Evolutionary conservation across 805 yeast species (phyloP).

Genomic region (Nakazawaea peltata): DNA sequence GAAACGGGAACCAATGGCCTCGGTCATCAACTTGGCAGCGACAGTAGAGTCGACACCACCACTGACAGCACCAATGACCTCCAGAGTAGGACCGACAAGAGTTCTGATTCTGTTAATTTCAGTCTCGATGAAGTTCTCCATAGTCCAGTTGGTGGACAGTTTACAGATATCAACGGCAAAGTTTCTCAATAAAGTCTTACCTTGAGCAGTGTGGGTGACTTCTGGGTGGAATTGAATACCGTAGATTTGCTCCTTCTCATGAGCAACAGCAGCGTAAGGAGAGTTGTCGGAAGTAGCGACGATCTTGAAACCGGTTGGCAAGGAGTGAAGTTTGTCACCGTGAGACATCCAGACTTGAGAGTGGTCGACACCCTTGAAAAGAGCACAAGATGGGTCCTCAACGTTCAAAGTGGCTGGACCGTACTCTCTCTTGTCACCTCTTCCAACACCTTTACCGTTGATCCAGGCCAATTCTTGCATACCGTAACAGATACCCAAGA

Average conservation of each 20-base stretch:
- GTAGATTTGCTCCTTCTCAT: conserved; percentile 63
- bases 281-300: conserved; percentile 93
- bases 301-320: conserved; percentile 82
- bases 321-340: conserved; percentile 88
- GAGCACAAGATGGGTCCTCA: conserved; percentile 53
- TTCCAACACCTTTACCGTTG: conserved; percentile 86
- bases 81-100: conserved; percentile 94
- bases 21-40: conserved; percentile 96
- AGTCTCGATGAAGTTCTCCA: conserved; percentile 96
- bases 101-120: conserved; percentile 89
- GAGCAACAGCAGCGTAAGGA: conserved; percentile 89
- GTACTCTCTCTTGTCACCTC: conserved; percentile 96
- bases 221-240: conserved; percentile 99
- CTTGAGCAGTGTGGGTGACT: conserved; percentile 92
- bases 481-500: conserved; percentile 97
- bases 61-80: conserved; percentile 98
- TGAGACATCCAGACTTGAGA: conserved; percentile 99
- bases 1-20: conserved; percentile 97
- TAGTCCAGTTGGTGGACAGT: conserved; percentile 88
- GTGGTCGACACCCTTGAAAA: conserved; percentile 86
- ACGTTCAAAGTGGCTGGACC: conserved; percentile 91
- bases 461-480: conserved; percentile 99
- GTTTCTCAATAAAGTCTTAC: conserved; percentile 80
- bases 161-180: conserved; percentile 89
- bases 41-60: conserved; percentile 99